Percentiles rank a stretch among this genome's conserved stretches.
Conservation (phyloP, 106 monocot genomes). For the Dioscorea zingiberensis region DNA sequence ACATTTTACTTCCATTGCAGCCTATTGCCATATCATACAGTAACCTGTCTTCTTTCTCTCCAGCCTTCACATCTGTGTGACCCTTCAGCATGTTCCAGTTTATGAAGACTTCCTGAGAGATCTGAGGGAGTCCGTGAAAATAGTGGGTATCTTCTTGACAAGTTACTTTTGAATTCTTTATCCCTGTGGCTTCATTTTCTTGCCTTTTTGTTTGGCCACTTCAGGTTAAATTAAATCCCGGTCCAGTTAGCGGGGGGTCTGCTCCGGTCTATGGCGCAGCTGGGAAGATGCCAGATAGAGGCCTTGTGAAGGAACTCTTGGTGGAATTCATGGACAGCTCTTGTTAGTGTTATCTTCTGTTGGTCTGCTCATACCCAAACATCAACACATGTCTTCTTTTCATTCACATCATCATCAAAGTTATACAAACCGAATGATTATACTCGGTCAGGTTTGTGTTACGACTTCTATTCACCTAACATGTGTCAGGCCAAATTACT, state of each 20-base stretch:
- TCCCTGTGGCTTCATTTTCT: no score
- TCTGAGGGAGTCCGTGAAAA: constrained; percentile 25
- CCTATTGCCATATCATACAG: no score
- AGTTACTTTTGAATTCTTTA: background rate
- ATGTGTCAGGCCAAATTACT: no score
- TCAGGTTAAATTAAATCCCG: constrained; percentile 85
- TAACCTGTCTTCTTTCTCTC: background rate
- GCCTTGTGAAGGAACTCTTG: constrained; percentile 64
- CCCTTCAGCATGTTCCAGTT: constrained; percentile 75
- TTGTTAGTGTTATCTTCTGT: constrained; percentile 17
- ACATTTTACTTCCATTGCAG: no score
- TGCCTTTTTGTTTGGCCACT: no score
- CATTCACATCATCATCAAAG: no score
- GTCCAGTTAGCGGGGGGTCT: constrained; percentile 71
- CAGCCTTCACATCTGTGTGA: constrained; percentile 96
- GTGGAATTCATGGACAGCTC: constrained; percentile 88
- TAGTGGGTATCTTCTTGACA: background rate
- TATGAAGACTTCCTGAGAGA: constrained; percentile 72
- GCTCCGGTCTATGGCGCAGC: constrained; percentile 97
- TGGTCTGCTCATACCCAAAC: no score
- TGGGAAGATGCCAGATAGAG: constrained; percentile 94
- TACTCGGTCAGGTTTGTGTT: no score
- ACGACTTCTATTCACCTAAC: no score
- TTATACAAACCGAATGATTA: no score
- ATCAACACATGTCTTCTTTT: no score